Base-by-base conservation (phyloP, 1,284 basidiomycete genomes). In the Meira nashicola region DNA sequence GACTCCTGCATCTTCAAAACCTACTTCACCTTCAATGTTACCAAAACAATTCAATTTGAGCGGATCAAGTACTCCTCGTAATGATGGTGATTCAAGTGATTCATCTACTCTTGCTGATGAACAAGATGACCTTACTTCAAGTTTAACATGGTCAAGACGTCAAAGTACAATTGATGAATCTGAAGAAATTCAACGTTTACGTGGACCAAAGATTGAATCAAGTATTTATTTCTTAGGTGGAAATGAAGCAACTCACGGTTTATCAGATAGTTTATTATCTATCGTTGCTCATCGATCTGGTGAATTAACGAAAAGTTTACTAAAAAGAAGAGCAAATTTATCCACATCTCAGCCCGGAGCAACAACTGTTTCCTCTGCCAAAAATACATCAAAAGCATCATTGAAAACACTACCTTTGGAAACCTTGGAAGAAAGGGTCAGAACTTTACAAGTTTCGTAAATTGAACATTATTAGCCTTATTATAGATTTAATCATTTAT, bases 201-300 rank as follows among this genome's bases (percentile, higher is more conserved):
- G 19, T 11, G 50, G 40, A 15, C 19, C 28, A 15, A 28, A 33
- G 37, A 49, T 62, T 44, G 62, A 67, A 43, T 58, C 70, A 2
- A 59, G 56, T 21, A 59, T 77, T 5, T 76, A 70, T 63, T 65
- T 76, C 19, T 57, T 77, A 28, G 76, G 76, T 48, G 67, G 74
- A 58, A 77, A 77, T 64, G 76, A 77, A 44, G 60, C 56, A 2
- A 77, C 76, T 2, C 76, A 77, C 40, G 76, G 76, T 9, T 54
- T 77, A 0, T 66, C 64, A 12, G 76, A 77, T 58, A 70, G 67
- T 17, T 59, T 77, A 54, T 60, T 77, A 23, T 68, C 65, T 14
- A 73, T 77, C 47, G 66, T 69, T 1, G 74, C 76, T 2, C 67
- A 67, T 57, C 58, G 76, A 7, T 73, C 76, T 0, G 73, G 74